Conservation (phyloP, 1,284 basidiomycete species). For the Pseudozyma hubeiensis region DNA sequence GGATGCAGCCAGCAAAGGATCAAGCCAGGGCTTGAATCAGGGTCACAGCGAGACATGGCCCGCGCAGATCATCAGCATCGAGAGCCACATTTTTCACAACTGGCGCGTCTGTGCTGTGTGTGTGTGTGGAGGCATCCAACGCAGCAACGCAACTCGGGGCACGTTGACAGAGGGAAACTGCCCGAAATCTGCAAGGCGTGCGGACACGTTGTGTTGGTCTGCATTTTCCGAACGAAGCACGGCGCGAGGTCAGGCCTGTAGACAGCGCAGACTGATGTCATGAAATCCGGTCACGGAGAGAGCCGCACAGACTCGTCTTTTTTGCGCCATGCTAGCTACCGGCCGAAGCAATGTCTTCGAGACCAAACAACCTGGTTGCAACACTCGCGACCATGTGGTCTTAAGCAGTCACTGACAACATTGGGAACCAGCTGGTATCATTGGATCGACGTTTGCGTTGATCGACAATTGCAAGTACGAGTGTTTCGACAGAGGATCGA, state of each 20-base stretch:
- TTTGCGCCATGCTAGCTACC: conserved; percentile 5
- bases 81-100: no score
- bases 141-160: background rate
- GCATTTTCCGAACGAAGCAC: background rate
- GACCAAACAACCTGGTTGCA: background rate
- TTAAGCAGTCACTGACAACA: no score
- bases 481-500: no score
- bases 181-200: conserved; percentile 12
- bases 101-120: background rate
- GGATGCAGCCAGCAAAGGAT: background rate
- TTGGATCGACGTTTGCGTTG: no score
- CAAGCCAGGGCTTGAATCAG: background rate
- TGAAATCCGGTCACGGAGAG: background rate
- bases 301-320: background rate
- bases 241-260: background rate
- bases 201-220: conserved; percentile 13
- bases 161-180: conserved; percentile 5
- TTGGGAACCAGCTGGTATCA: no score
- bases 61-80: no score
- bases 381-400: background rate
- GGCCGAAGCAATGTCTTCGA: conserved; percentile 4
- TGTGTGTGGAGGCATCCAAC: conserved; percentile 7
- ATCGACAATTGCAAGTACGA: no score
- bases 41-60: background rate
- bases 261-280: conserved; percentile 16